A percentile compares a stretch with the other conserved stretches of the same genome.
phyloP scores from a whole-genome alignment of 371 early-diverging fungal genomes.

The Rhizopus stolonifer region DNA sequence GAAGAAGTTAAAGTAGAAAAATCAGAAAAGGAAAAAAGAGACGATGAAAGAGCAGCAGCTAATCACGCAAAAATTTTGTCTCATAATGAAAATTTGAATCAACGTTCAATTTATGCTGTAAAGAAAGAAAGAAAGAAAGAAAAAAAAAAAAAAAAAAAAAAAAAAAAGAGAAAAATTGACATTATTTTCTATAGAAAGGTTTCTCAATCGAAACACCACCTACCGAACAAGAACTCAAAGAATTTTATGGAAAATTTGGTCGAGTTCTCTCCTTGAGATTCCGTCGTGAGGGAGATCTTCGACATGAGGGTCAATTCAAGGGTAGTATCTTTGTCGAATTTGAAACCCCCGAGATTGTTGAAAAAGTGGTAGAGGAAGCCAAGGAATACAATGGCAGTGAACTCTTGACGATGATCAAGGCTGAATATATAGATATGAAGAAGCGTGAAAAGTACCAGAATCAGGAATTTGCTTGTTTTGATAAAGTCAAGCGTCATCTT shows the following conservation, averaged over 20 bases:
- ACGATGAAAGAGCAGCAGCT: conserved; percentile 3
- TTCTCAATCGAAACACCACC: conserved; percentile 24
- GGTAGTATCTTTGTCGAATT: conserved; percentile 53
- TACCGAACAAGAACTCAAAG: conserved; percentile 21
- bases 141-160: conserved; percentile 10
- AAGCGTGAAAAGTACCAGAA: conserved; percentile 32
- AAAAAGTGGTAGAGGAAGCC: conserved; percentile 20
- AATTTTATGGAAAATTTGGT: conserved; percentile 36
- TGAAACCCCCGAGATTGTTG: conserved; percentile 31
- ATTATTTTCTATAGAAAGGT: conserved; percentile 43
- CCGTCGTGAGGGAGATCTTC: conserved; percentile 35
- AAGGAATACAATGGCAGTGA: conserved; percentile 17
- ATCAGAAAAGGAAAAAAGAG: too few relatives aligned
- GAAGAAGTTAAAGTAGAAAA: not conserved
- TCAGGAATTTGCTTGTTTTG: not conserved
- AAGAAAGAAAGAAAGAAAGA: conserved; percentile 6
- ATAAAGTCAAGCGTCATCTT: conserved; percentile 1
- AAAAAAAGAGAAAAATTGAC: too few relatives aligned
- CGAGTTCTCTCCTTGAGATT: conserved; percentile 36
- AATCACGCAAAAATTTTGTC: conserved; percentile 4
- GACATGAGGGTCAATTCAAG: conserved; percentile 22
- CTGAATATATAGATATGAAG: conserved; percentile 46
- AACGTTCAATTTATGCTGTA: conserved; percentile 47
- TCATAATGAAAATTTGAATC: conserved; percentile 23
- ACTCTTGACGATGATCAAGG: conserved; percentile 38